A percentile compares a stretch with the other conserved stretches of the same genome.
Evolutionary conservation across 805 yeast species (phyloP).

Genomic region (Maudiozyma bulderi): DNA sequence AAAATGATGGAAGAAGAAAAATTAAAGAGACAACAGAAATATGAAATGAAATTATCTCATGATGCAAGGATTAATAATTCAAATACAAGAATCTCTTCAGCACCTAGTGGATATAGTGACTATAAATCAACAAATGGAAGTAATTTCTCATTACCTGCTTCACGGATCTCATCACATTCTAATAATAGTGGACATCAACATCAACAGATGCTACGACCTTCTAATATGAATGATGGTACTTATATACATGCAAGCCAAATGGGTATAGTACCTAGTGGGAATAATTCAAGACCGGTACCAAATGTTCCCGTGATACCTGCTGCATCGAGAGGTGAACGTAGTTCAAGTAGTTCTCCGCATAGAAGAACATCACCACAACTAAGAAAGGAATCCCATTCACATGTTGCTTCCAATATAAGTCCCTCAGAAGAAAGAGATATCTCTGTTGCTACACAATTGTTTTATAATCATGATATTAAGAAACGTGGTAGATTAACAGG

Average conservation of each 20-base stretch:
- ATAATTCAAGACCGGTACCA: background rate
- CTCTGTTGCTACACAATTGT: constrained; percentile 24
- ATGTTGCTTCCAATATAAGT: background rate
- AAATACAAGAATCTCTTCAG: constrained; percentile 13
- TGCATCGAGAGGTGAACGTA: background rate
- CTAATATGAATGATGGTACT: background rate
- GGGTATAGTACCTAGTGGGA: background rate
- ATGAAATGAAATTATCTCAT: constrained; percentile 5
- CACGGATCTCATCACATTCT: background rate
- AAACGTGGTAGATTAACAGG: constrained; percentile 26
- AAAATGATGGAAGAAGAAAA: constrained; percentile 21
- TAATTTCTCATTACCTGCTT: background rate
- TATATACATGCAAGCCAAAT: constrained; percentile 1
- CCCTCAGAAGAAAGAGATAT: constrained; percentile 16
- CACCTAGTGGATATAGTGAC: constrained; percentile 8
- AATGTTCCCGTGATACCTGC: background rate
- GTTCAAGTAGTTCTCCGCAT: background rate
- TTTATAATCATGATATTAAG: constrained; percentile 25
- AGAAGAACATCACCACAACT: constrained; percentile 5
- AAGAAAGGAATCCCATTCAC: background rate
- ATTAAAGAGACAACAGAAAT: constrained; percentile 17
- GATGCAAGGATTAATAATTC: constrained; percentile 6
- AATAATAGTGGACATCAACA: background rate
- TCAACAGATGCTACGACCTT: background rate
- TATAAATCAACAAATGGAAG: background rate